Evolutionary conservation across 805 yeast genomes (phyloP), one percentile per base, ranked within the genome.

Genomic region (Tetrapisispora namnaoensis): DNA sequence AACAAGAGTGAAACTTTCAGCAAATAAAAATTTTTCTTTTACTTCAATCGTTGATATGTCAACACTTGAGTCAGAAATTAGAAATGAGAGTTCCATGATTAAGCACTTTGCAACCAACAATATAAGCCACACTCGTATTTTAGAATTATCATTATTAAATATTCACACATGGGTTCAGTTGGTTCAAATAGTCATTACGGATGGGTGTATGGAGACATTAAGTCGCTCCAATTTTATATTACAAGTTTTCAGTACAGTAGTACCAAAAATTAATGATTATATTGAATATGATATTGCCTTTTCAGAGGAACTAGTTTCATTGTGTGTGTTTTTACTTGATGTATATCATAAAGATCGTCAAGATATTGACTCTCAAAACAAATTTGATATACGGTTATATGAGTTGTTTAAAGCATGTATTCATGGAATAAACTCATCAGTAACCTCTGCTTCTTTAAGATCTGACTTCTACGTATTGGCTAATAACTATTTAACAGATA

Each of bases 111-210:
- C 81, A 30, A 67, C 70, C 0, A 76, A 76, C 54, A 70, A 72
- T 22, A 57, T 78, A 14, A 66, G 78, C n/a, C 70, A 69, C 39
- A 70, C 71, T 41, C 70, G 72, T 37, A 74, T 79, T 55, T 73
- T 73, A 51, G 62, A 71, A 1, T 69, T 72, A 9, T 93, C 84
- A 52, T 67, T 83, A 43, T 67, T 74, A 14, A 78, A 83, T 49
- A 67, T 91, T 28, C 87, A 82, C 58, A 77, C 95, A 0, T 91
- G 98, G 98, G 81, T 82, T 21, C 83, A 82, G 55, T 65, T 90
- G 45, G 80, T 87, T 22, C 87, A 88, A 52, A 79, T 88, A 3
- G 66, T 87, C 42, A 79, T 86, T 4, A 72, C 79, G 4, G 89
- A 82, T 62, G 80, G 79, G 10, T 69, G 69, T n/a, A 65, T 80